A percentile compares a stretch with the other conserved stretches of the same genome.
Conservation (phyloP, 2,329 filamentous ascomycete species). For the Phyllosticta citribraziliensis region DNA sequence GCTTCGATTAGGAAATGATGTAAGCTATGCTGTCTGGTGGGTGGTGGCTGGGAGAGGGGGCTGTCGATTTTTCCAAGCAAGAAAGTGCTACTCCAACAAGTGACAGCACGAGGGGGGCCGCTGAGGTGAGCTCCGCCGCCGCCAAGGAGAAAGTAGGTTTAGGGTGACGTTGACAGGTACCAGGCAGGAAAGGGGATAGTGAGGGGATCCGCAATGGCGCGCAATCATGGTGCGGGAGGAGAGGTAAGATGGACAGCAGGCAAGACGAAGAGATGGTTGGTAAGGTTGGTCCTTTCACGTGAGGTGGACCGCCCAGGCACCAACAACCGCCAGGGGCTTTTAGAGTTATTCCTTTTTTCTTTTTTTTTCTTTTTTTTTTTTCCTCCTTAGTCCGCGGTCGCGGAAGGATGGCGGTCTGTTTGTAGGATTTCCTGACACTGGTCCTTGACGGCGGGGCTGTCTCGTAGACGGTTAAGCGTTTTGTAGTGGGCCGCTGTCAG, state of each 20-base stretch:
- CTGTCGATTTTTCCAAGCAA: not conserved
- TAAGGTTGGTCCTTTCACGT: not conserved
- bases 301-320: not conserved
- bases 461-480: not conserved
- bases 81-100: not conserved
- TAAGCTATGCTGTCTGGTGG: too few relatives aligned
- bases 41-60: too few relatives aligned
- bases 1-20: too few relatives aligned
- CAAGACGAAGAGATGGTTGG: not conserved
- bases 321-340: not conserved
- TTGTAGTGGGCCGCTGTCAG: not conserved
- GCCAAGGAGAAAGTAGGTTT: not conserved
- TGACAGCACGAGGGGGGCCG: not conserved
- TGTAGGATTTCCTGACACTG: not conserved
- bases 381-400: not conserved
- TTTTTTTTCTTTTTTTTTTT: not conserved
- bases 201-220: not conserved
- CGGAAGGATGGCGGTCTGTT: not conserved
- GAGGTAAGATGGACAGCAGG: not conserved
- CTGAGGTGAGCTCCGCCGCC: not conserved
- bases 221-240: not conserved
- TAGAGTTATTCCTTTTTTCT: not conserved
- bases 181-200: not conserved
- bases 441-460: not conserved
- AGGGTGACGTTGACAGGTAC: not conserved